A percentile compares a stretch with the other conserved stretches of the same genome.
These are phyloP conservation scores for Panicum miliaceum DNA, from an alignment of 176 grass and related monocot species.

Conservation along the genomic window DNA sequence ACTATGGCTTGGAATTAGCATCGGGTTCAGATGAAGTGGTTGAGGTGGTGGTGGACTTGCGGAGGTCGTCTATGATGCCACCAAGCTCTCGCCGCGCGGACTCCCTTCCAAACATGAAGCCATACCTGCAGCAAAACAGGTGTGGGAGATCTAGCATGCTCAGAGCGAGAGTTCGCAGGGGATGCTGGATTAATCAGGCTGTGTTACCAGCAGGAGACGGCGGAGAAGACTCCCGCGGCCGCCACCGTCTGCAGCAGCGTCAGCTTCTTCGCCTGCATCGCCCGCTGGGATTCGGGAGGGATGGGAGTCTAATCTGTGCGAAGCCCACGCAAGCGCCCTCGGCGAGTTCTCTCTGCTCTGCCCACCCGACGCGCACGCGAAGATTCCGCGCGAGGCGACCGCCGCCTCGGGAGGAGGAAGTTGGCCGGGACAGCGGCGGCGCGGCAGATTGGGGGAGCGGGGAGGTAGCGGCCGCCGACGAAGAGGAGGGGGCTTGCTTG, in stretches of 20 bases:
- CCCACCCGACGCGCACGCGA: too few relatives aligned
- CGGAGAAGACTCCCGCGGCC: constrained; percentile 88
- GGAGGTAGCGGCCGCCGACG: not conserved
- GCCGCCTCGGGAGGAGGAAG: not conserved
- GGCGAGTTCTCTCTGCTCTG: too few relatives aligned
- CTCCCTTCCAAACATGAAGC: constrained; percentile 99
- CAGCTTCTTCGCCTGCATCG: constrained; percentile 74
- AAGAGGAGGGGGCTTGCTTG: not conserved
- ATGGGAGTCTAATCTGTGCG: not conserved
- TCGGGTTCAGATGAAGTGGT: constrained; percentile 11
- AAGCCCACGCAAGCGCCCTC: too few relatives aligned
- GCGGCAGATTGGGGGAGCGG: not conserved
- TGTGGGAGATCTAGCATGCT: not conserved
- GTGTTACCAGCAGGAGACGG: constrained; percentile 83
- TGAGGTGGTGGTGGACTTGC: constrained; percentile 12
- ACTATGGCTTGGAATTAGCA: constrained; percentile 51
- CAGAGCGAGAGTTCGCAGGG: not conserved
- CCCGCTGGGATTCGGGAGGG: not conserved
- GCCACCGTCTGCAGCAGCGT: constrained; percentile 81
- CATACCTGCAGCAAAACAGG: constrained; percentile 64
- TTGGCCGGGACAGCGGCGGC: not conserved
- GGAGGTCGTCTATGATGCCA: constrained; percentile 84
- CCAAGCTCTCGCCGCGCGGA: constrained; percentile 88
- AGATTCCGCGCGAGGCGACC: not conserved
- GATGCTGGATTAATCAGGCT: not conserved